Evolutionary conservation across 176 grass and related monocot species (phyloP).

Genomic region (Cenchrus purpureus): DNA sequence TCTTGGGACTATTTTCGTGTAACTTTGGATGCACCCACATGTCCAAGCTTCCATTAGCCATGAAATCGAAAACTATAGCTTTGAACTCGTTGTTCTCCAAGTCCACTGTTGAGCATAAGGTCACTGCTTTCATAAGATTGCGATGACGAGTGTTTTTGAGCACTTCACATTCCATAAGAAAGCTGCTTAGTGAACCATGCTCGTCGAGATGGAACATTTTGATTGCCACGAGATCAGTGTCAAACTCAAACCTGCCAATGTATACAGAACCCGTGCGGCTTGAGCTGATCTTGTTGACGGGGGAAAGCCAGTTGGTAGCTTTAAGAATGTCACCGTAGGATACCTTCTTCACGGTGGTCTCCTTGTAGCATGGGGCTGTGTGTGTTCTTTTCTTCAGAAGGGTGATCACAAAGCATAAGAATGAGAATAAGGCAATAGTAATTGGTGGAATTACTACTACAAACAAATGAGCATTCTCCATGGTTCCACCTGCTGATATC

Average conservation of each 20-base stretch:
- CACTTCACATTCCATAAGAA: conserved; percentile 12
- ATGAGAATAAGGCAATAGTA: neutral
- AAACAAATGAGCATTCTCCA: neutral
- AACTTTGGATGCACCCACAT: conserved; percentile 36
- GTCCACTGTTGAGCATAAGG: conserved; percentile 34
- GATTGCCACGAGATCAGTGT: conserved; percentile 38
- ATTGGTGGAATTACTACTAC: neutral
- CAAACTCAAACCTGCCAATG: conserved; percentile 39
- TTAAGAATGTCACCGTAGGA: conserved; percentile 32
- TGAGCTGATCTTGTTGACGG: neutral
- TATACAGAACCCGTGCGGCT: conserved; percentile 34
- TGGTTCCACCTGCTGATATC: neutral
- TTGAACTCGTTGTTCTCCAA: conserved; percentile 41
- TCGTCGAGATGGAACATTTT: conserved; percentile 35
- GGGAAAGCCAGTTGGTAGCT: conserved; percentile 48
- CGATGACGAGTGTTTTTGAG: conserved; percentile 27
- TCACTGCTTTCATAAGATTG: conserved; percentile 40
- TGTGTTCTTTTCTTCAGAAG: neutral
- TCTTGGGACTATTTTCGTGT: neutral
- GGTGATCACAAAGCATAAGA: neutral
- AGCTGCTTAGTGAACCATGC: neutral
- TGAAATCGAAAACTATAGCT: conserved; percentile 40
- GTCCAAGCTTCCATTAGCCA: conserved; percentile 50
- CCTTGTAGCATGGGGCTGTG: neutral
- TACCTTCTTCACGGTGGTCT: conserved; percentile 41